Evolutionary conservation across 768 basidiomycete species (phyloP).

Genomic region (Auriscalpium microsporum): DNA sequence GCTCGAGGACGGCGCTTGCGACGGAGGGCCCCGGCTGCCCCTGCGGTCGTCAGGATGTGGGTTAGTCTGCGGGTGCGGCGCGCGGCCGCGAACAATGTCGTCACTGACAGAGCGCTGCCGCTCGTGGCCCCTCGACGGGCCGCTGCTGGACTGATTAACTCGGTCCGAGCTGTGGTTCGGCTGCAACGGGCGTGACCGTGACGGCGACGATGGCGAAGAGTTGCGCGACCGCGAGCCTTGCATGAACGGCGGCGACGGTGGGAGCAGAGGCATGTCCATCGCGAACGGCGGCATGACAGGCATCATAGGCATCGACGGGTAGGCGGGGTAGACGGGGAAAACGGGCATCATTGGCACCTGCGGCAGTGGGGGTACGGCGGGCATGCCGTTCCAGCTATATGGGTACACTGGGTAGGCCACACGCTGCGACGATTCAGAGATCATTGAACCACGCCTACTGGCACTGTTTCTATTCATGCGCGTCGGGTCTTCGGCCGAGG

Average conservation of each 20-base stretch:
- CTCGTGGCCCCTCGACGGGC: slow-evolving; percentile 1
- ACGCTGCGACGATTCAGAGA: slow-evolving; percentile 10
- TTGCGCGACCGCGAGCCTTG: slow-evolving; percentile 8
- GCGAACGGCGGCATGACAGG: slow-evolving; percentile 11
- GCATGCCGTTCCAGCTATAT: slow-evolving; percentile 5
- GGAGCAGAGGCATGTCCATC: slow-evolving; percentile 17
- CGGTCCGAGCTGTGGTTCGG: slow-evolving; percentile 12
- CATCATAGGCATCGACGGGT: slow-evolving; percentile 5
- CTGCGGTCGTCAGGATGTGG: background rate
- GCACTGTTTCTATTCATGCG: background rate
- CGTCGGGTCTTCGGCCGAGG: slow-evolving; percentile 10
- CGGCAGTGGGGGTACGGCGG: slow-evolving; percentile 3
- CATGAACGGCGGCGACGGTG: slow-evolving; percentile 17
- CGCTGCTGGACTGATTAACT: background rate
- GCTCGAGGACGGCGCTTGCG: background rate
- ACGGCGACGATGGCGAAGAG: background rate
- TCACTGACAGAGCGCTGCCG: slow-evolving; percentile 14
- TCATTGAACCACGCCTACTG: slow-evolving; percentile 7
- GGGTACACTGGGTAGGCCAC: slow-evolving; percentile 1
- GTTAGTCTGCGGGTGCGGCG: background rate
- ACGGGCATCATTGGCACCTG: slow-evolving; percentile 5
- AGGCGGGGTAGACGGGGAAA: background rate
- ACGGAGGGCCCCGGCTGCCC: background rate
- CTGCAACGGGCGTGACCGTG: background rate
- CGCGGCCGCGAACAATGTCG: background rate